These are phyloP conservation scores for Didymella sp. DNA, from an alignment of 2,329 filamentous ascomycete species.

Conservation along the genomic window DNA sequence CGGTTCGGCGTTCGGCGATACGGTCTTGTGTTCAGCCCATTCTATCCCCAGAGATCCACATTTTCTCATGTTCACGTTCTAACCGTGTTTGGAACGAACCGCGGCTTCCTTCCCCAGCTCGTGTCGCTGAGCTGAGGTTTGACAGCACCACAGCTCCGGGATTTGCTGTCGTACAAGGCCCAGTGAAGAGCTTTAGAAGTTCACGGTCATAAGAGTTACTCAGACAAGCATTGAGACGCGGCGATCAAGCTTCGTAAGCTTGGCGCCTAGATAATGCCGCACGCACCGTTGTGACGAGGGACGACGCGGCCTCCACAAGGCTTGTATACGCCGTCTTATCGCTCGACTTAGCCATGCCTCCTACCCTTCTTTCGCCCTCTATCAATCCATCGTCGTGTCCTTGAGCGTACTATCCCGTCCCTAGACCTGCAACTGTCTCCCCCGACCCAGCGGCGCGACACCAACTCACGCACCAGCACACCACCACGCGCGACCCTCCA, in stretches of 20 bases:
- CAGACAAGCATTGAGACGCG: conserved; percentile 3
- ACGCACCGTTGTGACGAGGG: background rate
- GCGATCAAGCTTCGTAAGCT: conserved; percentile 13
- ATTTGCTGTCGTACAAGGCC: background rate
- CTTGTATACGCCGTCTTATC: too few species aligned
- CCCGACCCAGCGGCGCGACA: too few species aligned
- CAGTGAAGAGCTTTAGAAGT: background rate
- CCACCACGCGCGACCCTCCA: background rate
- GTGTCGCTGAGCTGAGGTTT: background rate
- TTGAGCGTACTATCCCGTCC: too few species aligned
- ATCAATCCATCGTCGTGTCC: too few species aligned
- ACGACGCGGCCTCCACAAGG: conserved; percentile 17
- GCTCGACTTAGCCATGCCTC: too few species aligned
- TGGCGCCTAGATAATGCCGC: background rate
- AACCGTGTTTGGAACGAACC: background rate
- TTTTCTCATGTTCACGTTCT: background rate
- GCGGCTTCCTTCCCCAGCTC: background rate
- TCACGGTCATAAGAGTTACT: background rate
- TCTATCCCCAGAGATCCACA: background rate
- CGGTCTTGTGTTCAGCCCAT: background rate
- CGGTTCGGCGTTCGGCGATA: background rate
- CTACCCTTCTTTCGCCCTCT: too few species aligned
- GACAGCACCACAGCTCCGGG: background rate
- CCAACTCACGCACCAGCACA: background rate
- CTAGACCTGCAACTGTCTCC: too few species aligned